phyloP scores from a whole-genome alignment of 1,139 yeast species.

The Taiozyma sp. region DNA sequence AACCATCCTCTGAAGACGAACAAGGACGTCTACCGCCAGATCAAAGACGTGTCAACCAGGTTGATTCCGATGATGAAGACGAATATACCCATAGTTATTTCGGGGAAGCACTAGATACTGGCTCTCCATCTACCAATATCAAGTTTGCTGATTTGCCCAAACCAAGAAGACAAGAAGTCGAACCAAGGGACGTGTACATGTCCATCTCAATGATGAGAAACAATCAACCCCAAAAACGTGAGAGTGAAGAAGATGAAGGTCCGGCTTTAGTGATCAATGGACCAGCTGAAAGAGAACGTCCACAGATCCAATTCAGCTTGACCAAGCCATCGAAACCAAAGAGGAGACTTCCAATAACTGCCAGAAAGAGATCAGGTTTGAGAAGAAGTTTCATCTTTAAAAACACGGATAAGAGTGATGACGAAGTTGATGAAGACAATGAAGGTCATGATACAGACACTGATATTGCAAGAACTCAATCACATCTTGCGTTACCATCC shows the following conservation, averaged over 20 bases:
- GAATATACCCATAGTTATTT: constrained; percentile 22
- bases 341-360: constrained; percentile 6
- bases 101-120: neutral
- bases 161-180: constrained; percentile 48
- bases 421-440: constrained; percentile 22
- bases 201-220: constrained; percentile 75
- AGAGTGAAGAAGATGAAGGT: constrained; percentile 50
- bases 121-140: constrained; percentile 18
- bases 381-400: constrained; percentile 11
- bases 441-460: constrained; percentile 15
- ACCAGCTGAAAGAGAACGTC: constrained; percentile 62
- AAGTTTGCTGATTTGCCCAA: constrained; percentile 39
- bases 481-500: constrained; percentile 34
- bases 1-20: constrained; percentile 14
- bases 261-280: constrained; percentile 79
- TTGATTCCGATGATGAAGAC: constrained; percentile 17
- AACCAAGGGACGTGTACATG: constrained; percentile 79
- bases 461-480: constrained; percentile 28
- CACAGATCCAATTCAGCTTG: constrained; percentile 22
- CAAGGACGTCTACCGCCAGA: constrained; percentile 6
- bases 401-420: constrained; percentile 7
- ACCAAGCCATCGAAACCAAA: constrained; percentile 8
- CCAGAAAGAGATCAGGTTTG: constrained; percentile 12
- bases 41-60: constrained; percentile 1
- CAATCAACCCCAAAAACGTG: constrained; percentile 28